Percentiles rank a stretch among this genome's conserved stretches.
These are phyloP conservation scores for Candida tibetensis DNA, from an alignment of 805 yeast genomes.

Conservation along the genomic window DNA sequence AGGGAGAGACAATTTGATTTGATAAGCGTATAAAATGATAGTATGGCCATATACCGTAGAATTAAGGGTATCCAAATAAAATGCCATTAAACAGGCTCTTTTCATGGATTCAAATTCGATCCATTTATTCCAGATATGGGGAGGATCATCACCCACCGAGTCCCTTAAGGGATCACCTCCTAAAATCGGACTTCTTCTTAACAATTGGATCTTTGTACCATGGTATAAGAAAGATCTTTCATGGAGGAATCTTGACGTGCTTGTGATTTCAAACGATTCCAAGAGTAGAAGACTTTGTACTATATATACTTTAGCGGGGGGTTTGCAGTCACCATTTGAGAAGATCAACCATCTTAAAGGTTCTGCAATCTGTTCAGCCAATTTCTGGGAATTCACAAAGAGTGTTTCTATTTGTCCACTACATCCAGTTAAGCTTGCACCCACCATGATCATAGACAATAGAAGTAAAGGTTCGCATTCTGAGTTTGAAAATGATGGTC, in stretches of 20 bases:
- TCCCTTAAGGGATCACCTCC: constrained; percentile 41
- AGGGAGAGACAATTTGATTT: constrained; percentile 26
- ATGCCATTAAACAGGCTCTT: constrained; percentile 34
- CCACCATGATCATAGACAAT: constrained; percentile 12
- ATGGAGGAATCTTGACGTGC: constrained; percentile 8
- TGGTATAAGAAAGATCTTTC: constrained; percentile 12
- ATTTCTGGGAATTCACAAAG: constrained; percentile 5
- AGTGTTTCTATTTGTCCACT: constrained; percentile 6
- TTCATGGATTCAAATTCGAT: constrained; percentile 37
- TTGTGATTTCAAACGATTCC: constrained; percentile 11
- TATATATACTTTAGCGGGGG: constrained; percentile 12
- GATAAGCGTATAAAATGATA: constrained; percentile 24
- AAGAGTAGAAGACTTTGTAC: constrained; percentile 12
- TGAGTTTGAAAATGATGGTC: constrained; percentile 11
- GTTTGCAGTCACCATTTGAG: constrained; percentile 9
- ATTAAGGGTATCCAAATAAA: constrained; percentile 33
- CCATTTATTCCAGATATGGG: constrained; percentile 28
- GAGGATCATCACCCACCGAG: constrained; percentile 23
- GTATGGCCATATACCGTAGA: constrained; percentile 35
- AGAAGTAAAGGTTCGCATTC: constrained; percentile 9
- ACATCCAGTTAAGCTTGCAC: constrained; percentile 6
- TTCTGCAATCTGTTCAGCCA: constrained; percentile 12
- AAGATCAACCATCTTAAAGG: constrained; percentile 13
- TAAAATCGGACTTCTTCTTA: constrained; percentile 25
- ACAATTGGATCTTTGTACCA: constrained; percentile 22